Evolutionary conservation across 202 grass and related monocot species (phyloP).

Genomic region (Brachypodium distachyon): DNA sequence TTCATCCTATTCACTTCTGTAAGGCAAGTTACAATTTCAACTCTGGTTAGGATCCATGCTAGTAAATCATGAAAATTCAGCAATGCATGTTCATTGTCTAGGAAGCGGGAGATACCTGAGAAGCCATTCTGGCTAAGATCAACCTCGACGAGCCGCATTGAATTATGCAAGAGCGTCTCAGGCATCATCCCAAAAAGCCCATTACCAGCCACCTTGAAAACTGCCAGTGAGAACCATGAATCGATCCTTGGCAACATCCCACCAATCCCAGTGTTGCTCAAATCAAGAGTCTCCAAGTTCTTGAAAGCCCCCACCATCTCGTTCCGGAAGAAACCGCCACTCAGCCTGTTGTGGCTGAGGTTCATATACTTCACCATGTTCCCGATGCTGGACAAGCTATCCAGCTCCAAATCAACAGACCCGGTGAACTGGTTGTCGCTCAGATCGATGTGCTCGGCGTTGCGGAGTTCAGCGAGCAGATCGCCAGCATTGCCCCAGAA

Average conservation of each 20-base stretch:
- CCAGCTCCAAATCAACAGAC: constrained; percentile 29
- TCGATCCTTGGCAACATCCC: constrained; percentile 53
- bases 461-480: constrained; percentile 52
- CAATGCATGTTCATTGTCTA: background rate
- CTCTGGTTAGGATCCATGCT: background rate
- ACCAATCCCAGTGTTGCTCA: constrained; percentile 54
- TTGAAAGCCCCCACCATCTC: constrained; percentile 57
- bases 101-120: constrained; percentile 45
- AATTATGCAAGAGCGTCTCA: constrained; percentile 42
- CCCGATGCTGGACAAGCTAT: constrained; percentile 53
- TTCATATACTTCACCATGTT: constrained; percentile 86
- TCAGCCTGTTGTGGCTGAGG: constrained; percentile 61
- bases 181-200: constrained; percentile 53
- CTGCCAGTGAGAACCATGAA: constrained; percentile 53
- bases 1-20: too few species aligned
- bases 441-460: constrained; percentile 67
- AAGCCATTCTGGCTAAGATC: constrained; percentile 78
- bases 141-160: constrained; percentile 50
- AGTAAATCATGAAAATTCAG: background rate
- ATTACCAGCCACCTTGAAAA: constrained; percentile 48
- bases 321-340: constrained; percentile 47
- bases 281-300: constrained; percentile 67
- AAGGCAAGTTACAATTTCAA: background rate
- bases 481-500: constrained; percentile 57
- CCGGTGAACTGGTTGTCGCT: constrained; percentile 68